These are phyloP conservation scores for Fusarium torulosum DNA, from an alignment of 2,329 filamentous ascomycete species.

Conservation along the genomic window DNA sequence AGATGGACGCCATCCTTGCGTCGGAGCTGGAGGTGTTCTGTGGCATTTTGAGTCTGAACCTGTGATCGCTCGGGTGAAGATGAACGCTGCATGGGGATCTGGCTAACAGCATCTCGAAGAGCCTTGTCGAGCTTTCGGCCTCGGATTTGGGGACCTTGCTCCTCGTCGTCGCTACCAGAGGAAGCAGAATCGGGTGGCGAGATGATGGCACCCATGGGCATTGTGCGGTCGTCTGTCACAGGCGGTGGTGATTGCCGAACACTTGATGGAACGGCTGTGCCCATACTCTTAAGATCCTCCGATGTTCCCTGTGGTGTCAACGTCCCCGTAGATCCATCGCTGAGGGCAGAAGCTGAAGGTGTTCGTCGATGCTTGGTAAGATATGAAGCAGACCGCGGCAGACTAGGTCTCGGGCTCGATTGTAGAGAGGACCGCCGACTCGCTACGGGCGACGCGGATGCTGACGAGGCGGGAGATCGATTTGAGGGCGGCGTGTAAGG, in stretches of 20 bases:
- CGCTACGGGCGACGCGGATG: slow-evolving; percentile 66
- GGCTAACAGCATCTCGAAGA: slow-evolving; percentile 84
- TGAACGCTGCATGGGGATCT: slow-evolving; percentile 68
- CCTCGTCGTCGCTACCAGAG: slow-evolving; percentile 89
- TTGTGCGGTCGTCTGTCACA: slow-evolving; percentile 75
- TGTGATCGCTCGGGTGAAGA: slow-evolving; percentile 62
- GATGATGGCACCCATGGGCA: slow-evolving; percentile 86
- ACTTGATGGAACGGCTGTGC: slow-evolving; percentile 56
- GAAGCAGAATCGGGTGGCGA: slow-evolving; percentile 89
- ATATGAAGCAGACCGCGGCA: slow-evolving; percentile 76
- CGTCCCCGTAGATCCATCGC: slow-evolving; percentile 51
- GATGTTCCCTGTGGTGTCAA: slow-evolving; percentile 64
- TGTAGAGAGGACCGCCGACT: slow-evolving; percentile 72
- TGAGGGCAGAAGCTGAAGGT: slow-evolving; percentile 57
- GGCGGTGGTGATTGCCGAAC: slow-evolving; percentile 88
- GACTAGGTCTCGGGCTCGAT: slow-evolving; percentile 62
- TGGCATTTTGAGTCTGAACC: slow-evolving; percentile 60
- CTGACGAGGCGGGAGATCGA: slow-evolving; percentile 71
- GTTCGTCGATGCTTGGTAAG: slow-evolving; percentile 73
- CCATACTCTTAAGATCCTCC: slow-evolving; percentile 62
- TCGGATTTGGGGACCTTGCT: slow-evolving; percentile 65
- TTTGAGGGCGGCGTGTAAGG: slow-evolving; percentile 87
- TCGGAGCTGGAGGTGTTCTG: slow-evolving; percentile 53
- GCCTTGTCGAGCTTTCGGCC: slow-evolving; percentile 70
- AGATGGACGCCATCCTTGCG: slow-evolving; percentile 56